These are phyloP conservation scores for Diaporthe nobilis DNA, from an alignment of 2,329 filamentous ascomycete species.

Conservation along the genomic window DNA sequence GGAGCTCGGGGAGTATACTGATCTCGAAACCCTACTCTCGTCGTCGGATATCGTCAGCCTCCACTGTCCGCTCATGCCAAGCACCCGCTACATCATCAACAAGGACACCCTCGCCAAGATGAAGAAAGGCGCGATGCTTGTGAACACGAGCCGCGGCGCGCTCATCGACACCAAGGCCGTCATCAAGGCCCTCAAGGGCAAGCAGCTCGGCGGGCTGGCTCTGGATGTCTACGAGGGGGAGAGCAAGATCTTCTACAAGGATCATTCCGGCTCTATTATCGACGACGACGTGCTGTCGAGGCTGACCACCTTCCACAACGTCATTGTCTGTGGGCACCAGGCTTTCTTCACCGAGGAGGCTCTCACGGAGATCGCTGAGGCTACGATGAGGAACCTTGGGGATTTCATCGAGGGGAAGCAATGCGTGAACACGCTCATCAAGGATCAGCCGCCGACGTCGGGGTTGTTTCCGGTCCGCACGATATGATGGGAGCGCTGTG, in stretches of 20 bases:
- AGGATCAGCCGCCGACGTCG: slow-evolving; percentile 22
- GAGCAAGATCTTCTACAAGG: slow-evolving; percentile 74
- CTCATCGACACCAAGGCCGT: slow-evolving; percentile 73
- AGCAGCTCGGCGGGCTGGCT: slow-evolving; percentile 72
- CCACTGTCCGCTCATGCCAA: slow-evolving; percentile 75
- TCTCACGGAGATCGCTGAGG: slow-evolving; percentile 72
- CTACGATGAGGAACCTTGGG: slow-evolving; percentile 69
- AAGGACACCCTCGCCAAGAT: slow-evolving; percentile 65
- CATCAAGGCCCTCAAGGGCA: slow-evolving; percentile 71
- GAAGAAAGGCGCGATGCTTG: slow-evolving; percentile 72
- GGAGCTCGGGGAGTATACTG: slow-evolving; percentile 64
- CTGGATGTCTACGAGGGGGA: slow-evolving; percentile 80
- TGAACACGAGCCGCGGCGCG: slow-evolving; percentile 79
- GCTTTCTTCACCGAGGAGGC: slow-evolving; percentile 79
- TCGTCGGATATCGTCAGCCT: slow-evolving; percentile 74
- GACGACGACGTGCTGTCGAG: slow-evolving; percentile 77
- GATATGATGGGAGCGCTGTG: slow-evolving; percentile 6
- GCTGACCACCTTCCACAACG: slow-evolving; percentile 77
- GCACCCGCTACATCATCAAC: slow-evolving; percentile 74
- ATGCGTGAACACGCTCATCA: slow-evolving; percentile 57
- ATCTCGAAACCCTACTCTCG: slow-evolving; percentile 68
- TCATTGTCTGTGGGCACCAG: slow-evolving; percentile 77
- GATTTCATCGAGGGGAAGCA: slow-evolving; percentile 55
- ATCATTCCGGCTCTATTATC: slow-evolving; percentile 74
- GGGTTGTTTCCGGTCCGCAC: slow-evolving; percentile 36